Evolutionary conservation across 2,329 filamentous ascomycete genomes (phyloP), one percentile per base, ranked within the genome.

Genomic region (Hypocreales sp.): DNA sequence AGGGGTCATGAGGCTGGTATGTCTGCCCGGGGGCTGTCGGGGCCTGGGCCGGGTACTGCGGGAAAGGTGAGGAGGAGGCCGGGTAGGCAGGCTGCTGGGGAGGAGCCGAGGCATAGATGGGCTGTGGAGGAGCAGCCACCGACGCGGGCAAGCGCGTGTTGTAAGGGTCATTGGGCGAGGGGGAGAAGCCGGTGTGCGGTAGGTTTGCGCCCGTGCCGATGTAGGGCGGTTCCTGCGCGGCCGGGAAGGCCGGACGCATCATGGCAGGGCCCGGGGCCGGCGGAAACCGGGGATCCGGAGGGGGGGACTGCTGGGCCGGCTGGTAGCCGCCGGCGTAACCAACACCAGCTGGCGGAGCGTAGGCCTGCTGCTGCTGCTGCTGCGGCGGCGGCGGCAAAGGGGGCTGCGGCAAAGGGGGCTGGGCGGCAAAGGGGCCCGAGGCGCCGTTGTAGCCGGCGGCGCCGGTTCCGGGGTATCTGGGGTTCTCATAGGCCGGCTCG

Each of bases 391-490:
- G 44, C 13, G 30, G 37, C 11, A 22, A 34, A 8, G 19, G 33
- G 24, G 22, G 33, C 21, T 28, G 33, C 24, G 23, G 32, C 26
- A 14, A 13, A 20, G 13, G 20, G 7, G 20, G 26, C 9, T 6
- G 26, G 2, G 27, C 20, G 15, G 29, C 2, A 33, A 54, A 59
- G 21, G 47, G 39, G 35, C 45, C 48, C 32, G 56, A 42, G 28
- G 58, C 58, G 34, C 60, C 60, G 22, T 50, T 63, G 40, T 65
- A 67, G 38, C 60, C 61, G 24, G 53, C 54, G 20, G 57, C 50
- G 34, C 61, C 60, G 32, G 54, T 58, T 44, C 61, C 61, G 40
- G 63, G 61, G 40, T 67, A 67, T 45, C 59, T 60, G 20, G 55
- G 55, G 31, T 48, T 45, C 31, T 51, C 48, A 46, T 56, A 60